Evolutionary conservation across 2,329 filamentous ascomycete species (phyloP).

Genomic region (Fusarium aywerte): DNA sequence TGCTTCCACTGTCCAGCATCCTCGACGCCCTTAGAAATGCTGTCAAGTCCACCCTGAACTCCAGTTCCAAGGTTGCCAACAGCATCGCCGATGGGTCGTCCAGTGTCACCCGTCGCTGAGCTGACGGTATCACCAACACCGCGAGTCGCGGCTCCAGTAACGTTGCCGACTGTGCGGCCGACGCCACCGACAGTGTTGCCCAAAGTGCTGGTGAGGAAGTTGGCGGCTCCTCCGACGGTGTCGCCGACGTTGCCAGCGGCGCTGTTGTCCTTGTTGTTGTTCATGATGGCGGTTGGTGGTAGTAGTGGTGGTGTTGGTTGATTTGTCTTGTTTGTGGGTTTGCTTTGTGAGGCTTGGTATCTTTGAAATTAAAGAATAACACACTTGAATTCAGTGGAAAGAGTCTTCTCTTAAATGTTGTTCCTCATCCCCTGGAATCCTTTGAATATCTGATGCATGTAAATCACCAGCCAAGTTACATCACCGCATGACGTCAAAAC

Average conservation of each 20-base stretch:
- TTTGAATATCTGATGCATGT: conserved; percentile 24
- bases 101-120: conserved; percentile 63
- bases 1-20: conserved; percentile 68
- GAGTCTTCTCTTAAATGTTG: conserved; percentile 21
- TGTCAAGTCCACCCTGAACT: conserved; percentile 61
- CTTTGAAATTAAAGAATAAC: background rate
- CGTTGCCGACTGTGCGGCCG: conserved; percentile 54
- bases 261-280: conserved; percentile 42
- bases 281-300: conserved; percentile 32
- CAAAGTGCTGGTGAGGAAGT: conserved; percentile 55
- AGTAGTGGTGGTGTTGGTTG: background rate
- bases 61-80: conserved; percentile 64
- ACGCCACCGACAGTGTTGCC: conserved; percentile 57
- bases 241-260: conserved; percentile 49
- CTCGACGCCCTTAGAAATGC: conserved; percentile 65
- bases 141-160: conserved; percentile 63
- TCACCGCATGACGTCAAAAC: conserved; percentile 43
- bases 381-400: background rate
- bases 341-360: conserved; percentile 5
- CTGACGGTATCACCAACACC: conserved; percentile 67
- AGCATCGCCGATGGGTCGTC: conserved; percentile 66
- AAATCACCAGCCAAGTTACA: conserved; percentile 19
- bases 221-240: conserved; percentile 50
- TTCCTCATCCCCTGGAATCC: conserved; percentile 2
- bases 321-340: background rate